Base-by-base conservation (phyloP, 1,139 yeast genomes). In the Tardiomyces digboiensis region DNA sequence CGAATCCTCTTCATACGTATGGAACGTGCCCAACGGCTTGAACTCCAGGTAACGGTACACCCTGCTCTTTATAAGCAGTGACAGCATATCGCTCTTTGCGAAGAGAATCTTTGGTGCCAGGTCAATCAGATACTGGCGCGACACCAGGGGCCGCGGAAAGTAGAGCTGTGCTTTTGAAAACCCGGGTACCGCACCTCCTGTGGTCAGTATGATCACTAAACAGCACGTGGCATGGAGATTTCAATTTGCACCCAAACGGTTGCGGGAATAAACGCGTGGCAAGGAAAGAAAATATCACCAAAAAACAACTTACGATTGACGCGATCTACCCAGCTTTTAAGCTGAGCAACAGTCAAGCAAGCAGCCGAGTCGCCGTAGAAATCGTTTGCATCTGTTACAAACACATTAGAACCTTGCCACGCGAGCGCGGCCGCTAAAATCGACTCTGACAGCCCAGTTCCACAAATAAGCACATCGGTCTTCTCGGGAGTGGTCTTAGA, bases 361-460 rank as follows among this genome's bases (percentile, higher is more conserved):
- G 97, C 89, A 39, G 81, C 75, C 42, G 82, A 74, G 60, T 88
- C 97, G 12, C 98, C 99, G 58, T 91, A 91, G 61, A 84, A 82
- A 36, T 76, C 73, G 56, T 86, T 82, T 45, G 78, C 71, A 61
- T 91, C 98, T 40, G 91, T 78, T 61, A 91, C 98, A 44, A 91
- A 70, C 16, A 91, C 97, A 51, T 75, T 80, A 16, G 91, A 81
- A 13, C 97, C 97, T 57, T 87, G 96, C 97, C 98, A 91, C 14
- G 97, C 83, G 45, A 91, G 71, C 0, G 97, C 91, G 3, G 97
- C 95, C 0, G 97, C 96, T 45, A 89, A 67, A 13, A 93, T 80
- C 54, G 88, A 78, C 63, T 93, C 96, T 3, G 80, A 81, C 40
- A 93, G 71, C 1, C 97, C 97, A 0, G 98, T 91, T 29, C 99